Percentiles rank a stretch among this genome's conserved stretches.
Conservation (phyloP, 1,284 basidiomycete species). For the Marasmius fiardii region DNA sequence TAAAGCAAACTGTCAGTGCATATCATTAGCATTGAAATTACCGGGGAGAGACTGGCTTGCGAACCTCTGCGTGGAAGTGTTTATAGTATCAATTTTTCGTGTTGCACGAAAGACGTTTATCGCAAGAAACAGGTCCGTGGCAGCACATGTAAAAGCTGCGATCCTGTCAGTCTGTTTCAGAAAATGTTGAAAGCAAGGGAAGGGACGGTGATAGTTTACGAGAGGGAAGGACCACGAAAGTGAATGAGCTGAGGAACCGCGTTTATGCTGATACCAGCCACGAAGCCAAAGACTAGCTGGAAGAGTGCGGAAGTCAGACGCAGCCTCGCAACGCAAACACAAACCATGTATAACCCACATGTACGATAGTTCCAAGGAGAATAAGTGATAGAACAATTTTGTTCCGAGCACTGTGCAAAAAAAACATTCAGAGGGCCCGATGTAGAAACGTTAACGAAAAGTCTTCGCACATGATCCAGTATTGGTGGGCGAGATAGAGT, state of each 20-base stretch:
- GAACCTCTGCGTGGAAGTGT: conserved; percentile 7
- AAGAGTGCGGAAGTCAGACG: not conserved
- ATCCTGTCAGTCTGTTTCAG: conserved; percentile 1
- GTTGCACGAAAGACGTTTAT: not conserved
- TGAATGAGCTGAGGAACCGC: not conserved
- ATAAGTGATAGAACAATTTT: not conserved
- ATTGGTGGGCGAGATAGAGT: conserved; percentile 7
- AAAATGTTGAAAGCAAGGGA: not conserved
- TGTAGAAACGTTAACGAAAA: not conserved
- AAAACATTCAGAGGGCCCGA: not conserved
- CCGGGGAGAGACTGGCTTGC: too few species aligned
- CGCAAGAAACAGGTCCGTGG: conserved; percentile 9
- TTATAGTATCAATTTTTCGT: not conserved
- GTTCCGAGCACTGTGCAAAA: conserved; percentile 2
- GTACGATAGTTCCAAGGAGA: not conserved
- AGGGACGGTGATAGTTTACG: not conserved
- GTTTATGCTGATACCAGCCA: not conserved
- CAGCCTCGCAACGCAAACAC: not conserved
- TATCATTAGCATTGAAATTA: not conserved
- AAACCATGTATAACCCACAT: not conserved
- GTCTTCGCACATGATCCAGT: conserved; percentile 7
- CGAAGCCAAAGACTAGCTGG: not conserved
- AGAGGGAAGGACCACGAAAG: not conserved
- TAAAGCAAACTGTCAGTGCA: conserved; percentile 1
- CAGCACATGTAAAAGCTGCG: conserved; percentile 4